Conservation (phyloP, 108 stramenopile genomes). For the Stephanodiscus minutulus region DNA sequence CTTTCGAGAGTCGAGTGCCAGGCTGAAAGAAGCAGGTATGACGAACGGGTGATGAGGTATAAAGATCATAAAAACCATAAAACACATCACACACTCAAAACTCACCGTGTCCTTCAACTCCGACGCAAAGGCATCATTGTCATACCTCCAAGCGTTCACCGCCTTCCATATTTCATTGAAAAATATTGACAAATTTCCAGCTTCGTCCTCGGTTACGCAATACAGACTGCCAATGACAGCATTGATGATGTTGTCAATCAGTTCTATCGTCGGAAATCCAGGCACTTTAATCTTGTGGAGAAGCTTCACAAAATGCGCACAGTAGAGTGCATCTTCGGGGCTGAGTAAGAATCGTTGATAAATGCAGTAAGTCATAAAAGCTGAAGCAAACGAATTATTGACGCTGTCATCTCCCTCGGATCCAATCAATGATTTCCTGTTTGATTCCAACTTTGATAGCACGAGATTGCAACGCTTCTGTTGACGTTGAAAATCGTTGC, state of each 20-base stretch:
- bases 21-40: conserved; percentile 12
- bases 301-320: conserved; percentile 69
- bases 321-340: conserved; percentile 89
- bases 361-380: conserved; percentile 74
- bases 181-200: conserved; percentile 76
- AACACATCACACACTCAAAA: neutral
- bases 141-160: conserved; percentile 80
- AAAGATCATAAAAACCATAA: neutral
- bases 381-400: conserved; percentile 34
- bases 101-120: conserved; percentile 66
- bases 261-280: conserved; percentile 74
- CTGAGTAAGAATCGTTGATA: conserved; percentile 71
- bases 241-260: conserved; percentile 70
- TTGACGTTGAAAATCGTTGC: conserved; percentile 63
- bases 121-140: conserved; percentile 69
- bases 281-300: conserved; percentile 81
- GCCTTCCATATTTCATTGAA: conserved; percentile 75
- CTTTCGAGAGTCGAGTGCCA: conserved; percentile 38
- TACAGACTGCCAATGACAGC: conserved; percentile 65
- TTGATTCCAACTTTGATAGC: conserved; percentile 44
- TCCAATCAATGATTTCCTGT: conserved; percentile 48
- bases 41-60: neutral
- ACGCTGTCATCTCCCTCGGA: conserved; percentile 13
- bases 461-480: conserved; percentile 62
- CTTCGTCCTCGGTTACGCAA: conserved; percentile 88